These are phyloP conservation scores for Mucor saturninus DNA, from an alignment of 371 early-diverging fungal genomes.

Conservation along the genomic window DNA sequence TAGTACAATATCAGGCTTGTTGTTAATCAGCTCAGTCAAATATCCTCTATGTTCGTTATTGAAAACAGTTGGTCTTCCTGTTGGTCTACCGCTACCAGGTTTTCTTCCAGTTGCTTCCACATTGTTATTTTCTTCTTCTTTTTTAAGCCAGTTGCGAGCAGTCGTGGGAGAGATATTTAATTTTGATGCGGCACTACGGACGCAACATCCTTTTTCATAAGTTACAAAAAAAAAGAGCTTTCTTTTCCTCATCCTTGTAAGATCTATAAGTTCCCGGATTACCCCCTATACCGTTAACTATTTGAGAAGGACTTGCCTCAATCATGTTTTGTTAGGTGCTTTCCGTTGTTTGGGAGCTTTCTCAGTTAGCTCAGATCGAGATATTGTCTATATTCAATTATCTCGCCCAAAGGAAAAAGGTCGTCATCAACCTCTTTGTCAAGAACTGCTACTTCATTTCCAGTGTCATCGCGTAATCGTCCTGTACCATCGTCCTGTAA, in stretches of 20 bases:
- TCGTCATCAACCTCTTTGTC: slow-evolving; percentile 3
- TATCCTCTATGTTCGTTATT: slow-evolving; percentile 19
- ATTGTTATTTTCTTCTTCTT: background rate
- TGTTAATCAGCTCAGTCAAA: slow-evolving; percentile 13
- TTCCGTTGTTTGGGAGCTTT: background rate
- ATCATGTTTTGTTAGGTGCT: background rate
- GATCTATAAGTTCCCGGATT: too few species aligned
- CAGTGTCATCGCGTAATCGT: background rate
- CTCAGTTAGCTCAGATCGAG: background rate
- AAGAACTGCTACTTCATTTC: background rate
- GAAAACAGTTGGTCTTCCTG: slow-evolving; percentile 22
- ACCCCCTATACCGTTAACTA: too few species aligned
- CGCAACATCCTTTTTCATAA: background rate
- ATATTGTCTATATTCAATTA: slow-evolving; percentile 1
- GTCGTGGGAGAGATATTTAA: background rate
- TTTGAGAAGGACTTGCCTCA: background rate
- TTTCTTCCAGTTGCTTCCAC: background rate
- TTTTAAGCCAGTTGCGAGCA: background rate
- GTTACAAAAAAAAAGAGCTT: background rate
- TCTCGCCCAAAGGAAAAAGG: background rate
- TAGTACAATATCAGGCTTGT: slow-evolving; percentile 19
- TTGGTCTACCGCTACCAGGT: slow-evolving; percentile 14
- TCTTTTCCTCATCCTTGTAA: background rate
- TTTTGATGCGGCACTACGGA: background rate
- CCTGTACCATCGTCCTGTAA: slow-evolving; percentile 12